Evolutionary conservation across 805 yeast genomes (phyloP).

Genomic region (Torulaspora delbrueckii): DNA sequence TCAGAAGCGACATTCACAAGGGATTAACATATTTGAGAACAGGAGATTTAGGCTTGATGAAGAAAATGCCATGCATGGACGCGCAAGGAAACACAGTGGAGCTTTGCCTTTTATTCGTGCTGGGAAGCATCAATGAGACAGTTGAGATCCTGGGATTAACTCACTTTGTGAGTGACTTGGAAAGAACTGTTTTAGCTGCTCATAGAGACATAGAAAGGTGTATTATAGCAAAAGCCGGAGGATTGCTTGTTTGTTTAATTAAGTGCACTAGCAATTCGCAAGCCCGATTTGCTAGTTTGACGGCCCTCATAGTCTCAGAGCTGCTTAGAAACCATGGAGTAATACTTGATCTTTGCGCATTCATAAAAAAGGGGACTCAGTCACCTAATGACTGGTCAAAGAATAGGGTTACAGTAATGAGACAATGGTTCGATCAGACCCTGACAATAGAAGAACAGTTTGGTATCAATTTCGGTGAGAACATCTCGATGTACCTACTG

Average conservation of each 20-base stretch:
- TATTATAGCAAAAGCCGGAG: conserved; percentile 77
- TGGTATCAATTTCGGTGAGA: conserved; percentile 66
- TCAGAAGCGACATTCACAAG: conserved; percentile 56
- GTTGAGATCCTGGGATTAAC: conserved; percentile 88
- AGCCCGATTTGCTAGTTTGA: conserved; percentile 56
- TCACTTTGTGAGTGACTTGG: conserved; percentile 86
- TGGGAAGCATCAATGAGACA: conserved; percentile 81
- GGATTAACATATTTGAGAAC: conserved; percentile 72
- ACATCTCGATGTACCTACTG: conserved; percentile 51
- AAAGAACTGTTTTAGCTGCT: conserved; percentile 52
- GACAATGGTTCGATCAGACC: conserved; percentile 48
- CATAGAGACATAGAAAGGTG: conserved; percentile 44
- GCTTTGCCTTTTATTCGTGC: conserved; percentile 74
- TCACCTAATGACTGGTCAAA: conserved; percentile 71
- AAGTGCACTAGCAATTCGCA: conserved; percentile 51
- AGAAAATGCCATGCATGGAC: conserved; percentile 53
- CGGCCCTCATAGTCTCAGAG: conserved; percentile 76
- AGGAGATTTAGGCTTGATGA: conserved; percentile 91
- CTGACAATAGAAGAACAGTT: conserved; percentile 41
- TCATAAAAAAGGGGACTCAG: conserved; percentile 52
- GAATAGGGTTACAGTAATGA: conserved; percentile 67
- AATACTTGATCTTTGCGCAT: conserved; percentile 77
- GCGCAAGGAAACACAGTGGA: conserved; percentile 37
- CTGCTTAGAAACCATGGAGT: conserved; percentile 78
- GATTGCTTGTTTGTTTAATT: conserved; percentile 68